Conservation (phyloP, 2,329 filamentous ascomycete species). For the Ophiocordyceps camponoti-floridani region DNA sequence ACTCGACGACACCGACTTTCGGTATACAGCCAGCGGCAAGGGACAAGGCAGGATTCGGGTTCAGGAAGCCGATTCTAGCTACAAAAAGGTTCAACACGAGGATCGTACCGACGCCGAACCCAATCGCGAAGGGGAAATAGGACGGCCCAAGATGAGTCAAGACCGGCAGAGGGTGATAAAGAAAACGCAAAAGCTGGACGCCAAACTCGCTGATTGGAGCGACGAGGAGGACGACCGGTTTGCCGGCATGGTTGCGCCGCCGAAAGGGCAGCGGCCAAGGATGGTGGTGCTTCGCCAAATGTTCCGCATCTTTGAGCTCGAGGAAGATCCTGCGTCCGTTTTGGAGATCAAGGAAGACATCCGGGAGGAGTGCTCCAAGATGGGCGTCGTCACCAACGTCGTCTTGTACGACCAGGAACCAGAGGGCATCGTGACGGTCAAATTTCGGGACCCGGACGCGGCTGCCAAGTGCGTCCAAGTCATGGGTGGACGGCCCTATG, state of each 20-base stretch:
- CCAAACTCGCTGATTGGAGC: slow-evolving; percentile 76
- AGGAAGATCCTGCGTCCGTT: slow-evolving; percentile 66
- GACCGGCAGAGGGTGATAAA: slow-evolving; percentile 83
- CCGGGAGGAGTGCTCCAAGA: slow-evolving; percentile 70
- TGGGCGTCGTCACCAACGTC: slow-evolving; percentile 80
- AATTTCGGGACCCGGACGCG: slow-evolving; percentile 54
- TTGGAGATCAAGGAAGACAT: slow-evolving; percentile 93
- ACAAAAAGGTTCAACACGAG: slow-evolving; percentile 70
- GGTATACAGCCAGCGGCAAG: slow-evolving; percentile 37
- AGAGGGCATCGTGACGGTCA: slow-evolving; percentile 70
- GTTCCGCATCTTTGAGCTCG: slow-evolving; percentile 74
- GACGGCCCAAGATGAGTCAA: slow-evolving; percentile 34
- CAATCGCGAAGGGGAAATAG: slow-evolving; percentile 18
- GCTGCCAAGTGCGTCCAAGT: slow-evolving; percentile 54
- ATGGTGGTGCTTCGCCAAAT: slow-evolving; percentile 79
- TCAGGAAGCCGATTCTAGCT: slow-evolving; percentile 71
- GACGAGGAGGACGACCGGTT: slow-evolving; percentile 62
- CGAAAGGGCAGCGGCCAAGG: slow-evolving; percentile 46
- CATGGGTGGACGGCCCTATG: slow-evolving; percentile 71
- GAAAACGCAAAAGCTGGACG: slow-evolving; percentile 80
- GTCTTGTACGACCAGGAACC: slow-evolving; percentile 75
- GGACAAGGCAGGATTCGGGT: slow-evolving; percentile 55
- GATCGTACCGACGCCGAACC: slow-evolving; percentile 12
- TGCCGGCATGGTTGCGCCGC: slow-evolving; percentile 22
- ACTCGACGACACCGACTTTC: slow-evolving; percentile 67